Base-by-base conservation (phyloP, 2,329 filamentous ascomycete genomes). In the Colletotrichum truncatum region DNA sequence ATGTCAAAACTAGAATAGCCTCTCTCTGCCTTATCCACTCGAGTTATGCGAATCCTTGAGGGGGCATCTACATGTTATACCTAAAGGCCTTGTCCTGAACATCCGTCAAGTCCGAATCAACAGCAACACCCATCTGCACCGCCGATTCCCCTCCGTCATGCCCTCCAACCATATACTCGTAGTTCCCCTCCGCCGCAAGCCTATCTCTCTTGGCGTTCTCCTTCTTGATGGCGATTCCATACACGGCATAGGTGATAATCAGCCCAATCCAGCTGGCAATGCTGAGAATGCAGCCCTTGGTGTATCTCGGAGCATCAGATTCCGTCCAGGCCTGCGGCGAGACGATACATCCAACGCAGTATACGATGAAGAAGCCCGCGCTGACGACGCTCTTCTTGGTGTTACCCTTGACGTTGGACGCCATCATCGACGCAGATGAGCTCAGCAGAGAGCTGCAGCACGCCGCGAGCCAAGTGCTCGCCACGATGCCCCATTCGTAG, bases 331-430 rank as follows among this genome's bases (percentile, higher is more conserved):
- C 65, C 32, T 71, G 69, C 11, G 73, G 70, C 2, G 63, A 67
- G 7, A 67, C 67, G 14, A 75, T 74, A 36, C 68, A 71, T 2
- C 71, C 73, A 4, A 69, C 63, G 30, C 71, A 72, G 36, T 73
- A 74, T 1, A 63, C 64, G 46, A 74, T 69, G 46, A 74, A 75
- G 63, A 74, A 74, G 0, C 63, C 66, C 3, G 68, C 68, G 21
- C 63, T 71, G 2, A 73, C 73, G 4, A 70, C 64, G 10, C 66
- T 67, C 52, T 71, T 72, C 64, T 75, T 75, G 8, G 73, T 75
- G 46, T 72, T 74, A 5, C 73, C 73, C 51, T 74, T 73, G 4
- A 75, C 68, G 26, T 74, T 75, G 12, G 71, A 71, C 1, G 72
- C 73, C 48, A 73, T 66, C 23, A 75, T 67, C 5, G 67, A 64